Base-by-base conservation (phyloP, 306 rosid genomes). In the Prunus armeniaca region DNA sequence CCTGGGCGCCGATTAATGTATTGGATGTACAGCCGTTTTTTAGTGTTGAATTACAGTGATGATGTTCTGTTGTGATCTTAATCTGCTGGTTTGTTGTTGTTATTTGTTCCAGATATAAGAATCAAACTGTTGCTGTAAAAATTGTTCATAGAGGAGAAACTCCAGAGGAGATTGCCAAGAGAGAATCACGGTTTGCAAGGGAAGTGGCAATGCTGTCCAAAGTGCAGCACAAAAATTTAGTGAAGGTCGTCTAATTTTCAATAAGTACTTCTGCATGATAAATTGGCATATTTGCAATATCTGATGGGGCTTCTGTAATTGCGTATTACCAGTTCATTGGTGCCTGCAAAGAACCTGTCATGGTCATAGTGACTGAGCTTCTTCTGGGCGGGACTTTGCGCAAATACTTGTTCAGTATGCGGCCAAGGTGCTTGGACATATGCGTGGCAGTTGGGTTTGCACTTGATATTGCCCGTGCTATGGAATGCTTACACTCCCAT, bases 331-430 rank as follows among this genome's bases (percentile, higher is more conserved):
- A 93, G 97, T 93, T 93, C 80, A 90, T 91, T 84, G 98, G 98
- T 25, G 98, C 98, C 80, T 93, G 98, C 85, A 93, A 93, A 74
- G 94, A 91, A 80, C 97, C 98, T 69, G 82, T 93, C 72, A 93
- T 91, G 98, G 98, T 93, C 54, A 91, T 93, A 82, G 98, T 93
- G 61, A 93, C 97, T 22, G 98, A 93, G 84, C 89, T 93, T 83
- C 94, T 93, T 58, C 78, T 82, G 65, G 98, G 97, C 10, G 97
- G 96, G 77, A 93, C 98, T 2, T 79, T 93, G 86, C 97, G 97
- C 72, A 93, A 90, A 83, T 85, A 79, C 83, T 86, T 93, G 78
- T 75, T 89, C 90, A 86, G 75, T 72, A 79, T 88, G 84, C 92
- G 97, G 71, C 97, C 97, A 24, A 84, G 82, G 34, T 82, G 97